These are phyloP conservation scores for Taiozyma sp. DNA, from an alignment of 1,139 yeast species.

Conservation along the genomic window DNA sequence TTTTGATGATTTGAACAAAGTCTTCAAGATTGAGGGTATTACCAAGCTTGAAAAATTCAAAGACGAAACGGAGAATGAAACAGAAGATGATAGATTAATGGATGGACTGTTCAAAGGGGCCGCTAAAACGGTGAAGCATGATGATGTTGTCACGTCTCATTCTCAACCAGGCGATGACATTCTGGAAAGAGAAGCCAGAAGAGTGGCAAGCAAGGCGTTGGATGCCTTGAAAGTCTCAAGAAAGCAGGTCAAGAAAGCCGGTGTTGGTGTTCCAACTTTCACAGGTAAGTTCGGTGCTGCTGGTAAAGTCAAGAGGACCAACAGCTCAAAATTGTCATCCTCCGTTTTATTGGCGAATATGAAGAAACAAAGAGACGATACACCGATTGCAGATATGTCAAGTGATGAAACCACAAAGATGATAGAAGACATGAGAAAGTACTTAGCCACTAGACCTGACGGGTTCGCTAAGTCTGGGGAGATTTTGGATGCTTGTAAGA, in stretches of 20 bases:
- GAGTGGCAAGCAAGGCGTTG: slow-evolving; percentile 75
- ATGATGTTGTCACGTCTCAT: slow-evolving; percentile 57
- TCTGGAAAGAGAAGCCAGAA: slow-evolving; percentile 70
- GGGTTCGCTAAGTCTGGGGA: slow-evolving; percentile 51
- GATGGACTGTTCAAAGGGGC: slow-evolving; percentile 61
- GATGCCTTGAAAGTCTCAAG: slow-evolving; percentile 67
- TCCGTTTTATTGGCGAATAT: slow-evolving; percentile 18
- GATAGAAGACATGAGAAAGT: slow-evolving; percentile 32
- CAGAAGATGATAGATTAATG: slow-evolving; percentile 58
- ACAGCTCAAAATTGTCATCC: slow-evolving; percentile 12
- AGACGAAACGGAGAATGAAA: slow-evolving; percentile 37
- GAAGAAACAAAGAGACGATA: slow-evolving; percentile 15
- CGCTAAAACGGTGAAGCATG: slow-evolving; percentile 75
- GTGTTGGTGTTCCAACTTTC: slow-evolving; percentile 91
- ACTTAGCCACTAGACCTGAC: slow-evolving; percentile 31
- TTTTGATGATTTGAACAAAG: slow-evolving; percentile 51
- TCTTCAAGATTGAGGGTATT: slow-evolving; percentile 43
- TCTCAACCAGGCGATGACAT: slow-evolving; percentile 47
- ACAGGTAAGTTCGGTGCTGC: slow-evolving; percentile 90
- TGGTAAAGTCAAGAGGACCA: slow-evolving; percentile 40
- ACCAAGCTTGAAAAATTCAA: slow-evolving; percentile 41
- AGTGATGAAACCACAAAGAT: slow-evolving; percentile 29
- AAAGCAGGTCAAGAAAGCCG: slow-evolving; percentile 52
- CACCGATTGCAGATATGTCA: neutral
- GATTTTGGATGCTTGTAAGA: slow-evolving; percentile 45